phyloP scores from a whole-genome alignment of 345 rosid genomes.

The Brassica carinata region DNA sequence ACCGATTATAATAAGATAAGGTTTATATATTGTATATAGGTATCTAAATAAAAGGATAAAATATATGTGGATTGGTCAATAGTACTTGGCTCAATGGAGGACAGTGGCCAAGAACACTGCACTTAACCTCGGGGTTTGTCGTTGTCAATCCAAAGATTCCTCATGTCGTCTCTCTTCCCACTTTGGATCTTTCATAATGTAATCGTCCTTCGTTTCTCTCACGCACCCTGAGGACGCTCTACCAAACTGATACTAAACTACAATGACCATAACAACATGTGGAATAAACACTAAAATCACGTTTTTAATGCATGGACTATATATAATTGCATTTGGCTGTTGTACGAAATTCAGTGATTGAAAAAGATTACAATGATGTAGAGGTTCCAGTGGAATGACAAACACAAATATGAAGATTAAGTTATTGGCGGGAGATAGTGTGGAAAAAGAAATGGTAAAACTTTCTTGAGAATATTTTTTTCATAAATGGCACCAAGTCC shows the following conservation, averaged over 20 bases:
- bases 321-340: not conserved
- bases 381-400: not conserved
- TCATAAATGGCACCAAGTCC: slow-evolving; percentile 61
- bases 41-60: slow-evolving; percentile 9
- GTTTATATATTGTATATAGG: not conserved
- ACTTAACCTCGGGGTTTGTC: slow-evolving; percentile 39
- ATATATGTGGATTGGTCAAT: slow-evolving; percentile 11
- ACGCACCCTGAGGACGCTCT: not conserved
- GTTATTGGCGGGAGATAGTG: not conserved
- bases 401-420: not conserved
- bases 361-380: not conserved
- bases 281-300: not conserved
- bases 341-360: not conserved
- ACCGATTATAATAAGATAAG: not conserved
- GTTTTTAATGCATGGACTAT: not conserved
- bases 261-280: not conserved
- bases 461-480: not conserved
- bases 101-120: slow-evolving; percentile 33
- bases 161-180: slow-evolving; percentile 2
- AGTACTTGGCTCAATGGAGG: slow-evolving; percentile 40
- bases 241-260: slow-evolving; percentile 5
- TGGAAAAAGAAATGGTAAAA: not conserved
- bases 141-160: slow-evolving; percentile 41
- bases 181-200: not conserved
- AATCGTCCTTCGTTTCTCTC: not conserved